These are phyloP conservation scores for Silene coronaria DNA, from an alignment of 179 eudicot species.

Conservation along the genomic window DNA sequence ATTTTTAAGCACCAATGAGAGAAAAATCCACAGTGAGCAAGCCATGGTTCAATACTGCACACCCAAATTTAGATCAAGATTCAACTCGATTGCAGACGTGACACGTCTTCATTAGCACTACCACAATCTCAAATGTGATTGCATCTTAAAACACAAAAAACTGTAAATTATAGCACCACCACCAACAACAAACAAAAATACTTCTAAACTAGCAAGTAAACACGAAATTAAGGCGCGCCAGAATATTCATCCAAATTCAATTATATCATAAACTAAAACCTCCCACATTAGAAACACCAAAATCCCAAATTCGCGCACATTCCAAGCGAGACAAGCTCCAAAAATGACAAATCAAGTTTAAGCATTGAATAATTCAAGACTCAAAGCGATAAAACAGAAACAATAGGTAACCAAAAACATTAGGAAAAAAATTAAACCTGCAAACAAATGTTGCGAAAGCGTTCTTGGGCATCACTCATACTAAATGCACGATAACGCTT, in stretches of 20 bases:
- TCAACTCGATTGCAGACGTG: background rate
- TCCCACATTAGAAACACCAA: background rate
- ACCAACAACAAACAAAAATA: background rate
- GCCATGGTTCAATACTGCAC: background rate
- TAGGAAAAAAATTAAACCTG: constrained; percentile 40
- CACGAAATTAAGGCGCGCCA: background rate
- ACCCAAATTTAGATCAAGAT: background rate
- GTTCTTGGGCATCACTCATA: constrained; percentile 72
- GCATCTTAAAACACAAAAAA: background rate
- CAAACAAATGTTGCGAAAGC: constrained; percentile 69
- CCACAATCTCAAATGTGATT: background rate
- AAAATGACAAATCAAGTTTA: constrained; percentile 6
- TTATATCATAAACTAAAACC: background rate
- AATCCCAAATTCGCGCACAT: background rate
- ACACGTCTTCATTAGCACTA: background rate
- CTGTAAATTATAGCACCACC: background rate
- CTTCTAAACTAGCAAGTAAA: background rate
- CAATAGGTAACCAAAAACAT: background rate
- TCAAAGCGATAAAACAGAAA: background rate
- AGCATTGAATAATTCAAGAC: background rate
- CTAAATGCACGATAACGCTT: constrained; percentile 60
- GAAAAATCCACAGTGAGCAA: background rate
- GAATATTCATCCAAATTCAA: background rate
- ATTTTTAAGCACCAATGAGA: background rate
- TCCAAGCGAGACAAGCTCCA: background rate